These are phyloP conservation scores for Macrophomina tecta DNA, from an alignment of 2,329 filamentous ascomycete genomes.

Conservation along the genomic window DNA sequence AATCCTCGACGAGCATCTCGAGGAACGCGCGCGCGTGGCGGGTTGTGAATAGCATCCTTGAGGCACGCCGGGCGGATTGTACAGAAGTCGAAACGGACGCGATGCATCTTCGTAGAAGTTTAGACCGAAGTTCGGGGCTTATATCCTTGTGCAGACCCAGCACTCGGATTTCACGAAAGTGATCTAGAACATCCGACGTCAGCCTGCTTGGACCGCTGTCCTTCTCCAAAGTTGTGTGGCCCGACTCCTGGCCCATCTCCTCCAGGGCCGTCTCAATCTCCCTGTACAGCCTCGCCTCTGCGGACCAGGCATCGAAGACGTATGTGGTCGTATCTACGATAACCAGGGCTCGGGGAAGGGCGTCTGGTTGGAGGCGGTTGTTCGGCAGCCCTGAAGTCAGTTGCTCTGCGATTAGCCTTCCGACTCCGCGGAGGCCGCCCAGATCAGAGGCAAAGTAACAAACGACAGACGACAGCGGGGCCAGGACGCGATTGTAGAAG, in stretches of 20 bases:
- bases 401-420: slow-evolving; percentile 34
- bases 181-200: slow-evolving; percentile 6
- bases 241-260: too few relatives aligned
- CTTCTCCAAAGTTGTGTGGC: too few relatives aligned
- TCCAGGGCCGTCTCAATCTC: slow-evolving; percentile 23
- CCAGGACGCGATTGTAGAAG: slow-evolving; percentile 32
- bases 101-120: slow-evolving; percentile 22
- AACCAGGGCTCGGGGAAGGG: slow-evolving; percentile 34
- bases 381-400: slow-evolving; percentile 19
- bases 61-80: slow-evolving; percentile 4
- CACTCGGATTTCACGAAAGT: slow-evolving; percentile 29
- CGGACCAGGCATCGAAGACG: slow-evolving; percentile 31
- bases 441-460: slow-evolving; percentile 39
- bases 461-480: slow-evolving; percentile 33
- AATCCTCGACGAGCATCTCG: slow-evolving; percentile 28
- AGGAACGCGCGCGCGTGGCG: slow-evolving; percentile 31
- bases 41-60: slow-evolving; percentile 29
- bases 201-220: background rate
- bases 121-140: slow-evolving; percentile 11
- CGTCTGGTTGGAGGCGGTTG: slow-evolving; percentile 29
- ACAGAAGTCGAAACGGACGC: slow-evolving; percentile 17
- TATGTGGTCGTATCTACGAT: slow-evolving; percentile 34
- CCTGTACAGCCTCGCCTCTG: slow-evolving; percentile 29
- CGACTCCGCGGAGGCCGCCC: slow-evolving; percentile 33
- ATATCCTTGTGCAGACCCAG: slow-evolving; percentile 27